These are phyloP conservation scores for Marasmius tenuissimus DNA, from an alignment of 1,284 basidiomycete species.

Conservation along the genomic window DNA sequence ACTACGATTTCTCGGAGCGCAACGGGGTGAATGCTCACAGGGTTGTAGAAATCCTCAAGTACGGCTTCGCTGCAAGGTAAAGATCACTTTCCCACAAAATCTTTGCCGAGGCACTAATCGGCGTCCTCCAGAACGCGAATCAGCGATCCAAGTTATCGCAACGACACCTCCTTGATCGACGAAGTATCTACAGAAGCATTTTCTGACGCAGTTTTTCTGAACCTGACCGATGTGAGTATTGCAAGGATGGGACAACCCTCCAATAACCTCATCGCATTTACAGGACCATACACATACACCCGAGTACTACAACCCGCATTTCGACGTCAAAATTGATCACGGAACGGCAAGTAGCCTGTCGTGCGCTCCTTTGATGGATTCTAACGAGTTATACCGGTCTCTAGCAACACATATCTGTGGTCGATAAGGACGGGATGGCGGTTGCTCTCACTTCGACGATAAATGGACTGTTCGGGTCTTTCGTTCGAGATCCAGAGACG, in stretches of 20 bases:
- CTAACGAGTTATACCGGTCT: conserved; percentile 1
- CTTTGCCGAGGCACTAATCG: conserved; percentile 2
- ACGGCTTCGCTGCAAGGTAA: conserved; percentile 78
- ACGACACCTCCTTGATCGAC: conserved; percentile 55
- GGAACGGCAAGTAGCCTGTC: conserved; percentile 68
- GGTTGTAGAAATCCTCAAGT: conserved; percentile 77
- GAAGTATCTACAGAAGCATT: conserved; percentile 75
- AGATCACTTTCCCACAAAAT: background rate
- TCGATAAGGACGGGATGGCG: conserved; percentile 85
- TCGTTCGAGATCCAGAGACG: conserved; percentile 80
- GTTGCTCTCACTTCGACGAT: conserved; percentile 86
- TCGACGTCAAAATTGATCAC: conserved; percentile 77
- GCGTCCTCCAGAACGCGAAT: conserved; percentile 57
- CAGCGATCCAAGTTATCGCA: conserved; percentile 70
- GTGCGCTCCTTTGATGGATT: background rate
- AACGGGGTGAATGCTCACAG: conserved; percentile 68
- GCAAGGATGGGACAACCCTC: background rate
- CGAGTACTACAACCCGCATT: conserved; percentile 83
- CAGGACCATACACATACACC: conserved; percentile 81
- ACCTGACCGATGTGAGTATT: conserved; percentile 76
- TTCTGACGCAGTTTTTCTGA: conserved; percentile 57
- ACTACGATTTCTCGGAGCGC: conserved; percentile 53
- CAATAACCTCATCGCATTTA: background rate
- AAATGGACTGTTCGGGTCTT: conserved; percentile 86
- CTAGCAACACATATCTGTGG: conserved; percentile 79